phyloP scores from a whole-genome alignment of 768 basidiomycete species.

The Dioszegia aurantiaca region DNA sequence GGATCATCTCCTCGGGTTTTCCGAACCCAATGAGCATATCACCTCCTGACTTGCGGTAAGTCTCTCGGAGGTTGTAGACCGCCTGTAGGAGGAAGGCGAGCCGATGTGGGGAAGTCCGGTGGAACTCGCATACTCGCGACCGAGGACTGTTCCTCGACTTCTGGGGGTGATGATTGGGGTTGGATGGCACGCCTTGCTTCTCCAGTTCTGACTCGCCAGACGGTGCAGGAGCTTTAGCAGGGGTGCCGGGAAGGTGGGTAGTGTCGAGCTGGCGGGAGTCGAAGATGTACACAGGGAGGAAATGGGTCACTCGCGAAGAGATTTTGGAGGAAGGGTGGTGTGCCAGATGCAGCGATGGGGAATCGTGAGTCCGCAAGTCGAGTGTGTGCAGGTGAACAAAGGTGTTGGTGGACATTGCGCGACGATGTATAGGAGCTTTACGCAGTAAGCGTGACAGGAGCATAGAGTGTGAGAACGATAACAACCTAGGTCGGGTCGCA shows the following conservation, averaged over 20 bases:
- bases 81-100: constrained; percentile 52
- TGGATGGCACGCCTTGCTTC: constrained; percentile 14
- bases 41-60: constrained; percentile 34
- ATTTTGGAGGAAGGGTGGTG: constrained; percentile 33
- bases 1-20: constrained; percentile 50
- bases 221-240: constrained; percentile 25
- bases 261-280: constrained; percentile 54
- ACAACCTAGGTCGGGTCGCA: background rate
- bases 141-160: constrained; percentile 23
- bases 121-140: constrained; percentile 33
- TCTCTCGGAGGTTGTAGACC: constrained; percentile 49
- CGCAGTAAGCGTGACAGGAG: background rate
- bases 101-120: constrained; percentile 39
- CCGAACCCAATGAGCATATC: constrained; percentile 55
- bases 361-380: constrained; percentile 45
- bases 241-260: constrained; percentile 43
- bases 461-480: background rate
- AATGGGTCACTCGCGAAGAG: constrained; percentile 49
- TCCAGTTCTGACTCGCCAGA: constrained; percentile 28
- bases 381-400: constrained; percentile 48
- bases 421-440: background rate
- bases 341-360: constrained; percentile 37
- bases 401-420: constrained; percentile 11
- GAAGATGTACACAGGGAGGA: constrained; percentile 55
- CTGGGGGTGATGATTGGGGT: constrained; percentile 19